Percentiles rank a stretch among this genome's conserved stretches.
phyloP scores from a whole-genome alignment of 1,139 yeast genomes.

The Saccharomycopsis crataegensis region DNA sequence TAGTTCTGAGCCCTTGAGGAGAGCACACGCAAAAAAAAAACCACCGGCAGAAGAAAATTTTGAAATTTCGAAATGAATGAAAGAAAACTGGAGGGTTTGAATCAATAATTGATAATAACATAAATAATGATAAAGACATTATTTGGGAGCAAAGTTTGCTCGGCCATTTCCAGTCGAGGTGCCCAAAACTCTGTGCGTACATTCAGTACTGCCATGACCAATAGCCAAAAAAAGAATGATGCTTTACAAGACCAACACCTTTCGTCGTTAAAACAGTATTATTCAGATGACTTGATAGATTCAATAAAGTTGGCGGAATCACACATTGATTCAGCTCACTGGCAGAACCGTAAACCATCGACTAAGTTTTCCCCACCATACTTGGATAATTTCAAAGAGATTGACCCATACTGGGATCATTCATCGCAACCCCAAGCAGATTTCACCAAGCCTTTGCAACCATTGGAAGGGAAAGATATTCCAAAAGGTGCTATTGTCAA shows the following conservation, averaged over 20 bases:
- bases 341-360: slow-evolving; percentile 32
- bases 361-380: slow-evolving; percentile 53
- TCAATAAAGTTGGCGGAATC: slow-evolving; percentile 78
- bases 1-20: too few relatives aligned
- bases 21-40: background rate
- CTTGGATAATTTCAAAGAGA: slow-evolving; percentile 49
- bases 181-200: background rate
- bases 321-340: slow-evolving; percentile 56
- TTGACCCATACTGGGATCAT: slow-evolving; percentile 53
- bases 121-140: too few relatives aligned
- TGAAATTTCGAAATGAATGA: too few relatives aligned
- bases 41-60: too few relatives aligned
- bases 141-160: too few relatives aligned
- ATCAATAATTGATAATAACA: too few relatives aligned
- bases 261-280: slow-evolving; percentile 58
- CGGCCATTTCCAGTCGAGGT: background rate
- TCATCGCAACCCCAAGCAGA: slow-evolving; percentile 37
- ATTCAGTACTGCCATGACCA: background rate
- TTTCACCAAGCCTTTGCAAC: slow-evolving; percentile 36
- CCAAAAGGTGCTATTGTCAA: slow-evolving; percentile 15
- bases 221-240: background rate
- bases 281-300: slow-evolving; percentile 69
- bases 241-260: slow-evolving; percentile 34
- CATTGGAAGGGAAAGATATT: slow-evolving; percentile 21
- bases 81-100: too few relatives aligned